phyloP scores from a whole-genome alignment of 371 early-diverging fungal species.

The Lichtheimia ramosa region DNA sequence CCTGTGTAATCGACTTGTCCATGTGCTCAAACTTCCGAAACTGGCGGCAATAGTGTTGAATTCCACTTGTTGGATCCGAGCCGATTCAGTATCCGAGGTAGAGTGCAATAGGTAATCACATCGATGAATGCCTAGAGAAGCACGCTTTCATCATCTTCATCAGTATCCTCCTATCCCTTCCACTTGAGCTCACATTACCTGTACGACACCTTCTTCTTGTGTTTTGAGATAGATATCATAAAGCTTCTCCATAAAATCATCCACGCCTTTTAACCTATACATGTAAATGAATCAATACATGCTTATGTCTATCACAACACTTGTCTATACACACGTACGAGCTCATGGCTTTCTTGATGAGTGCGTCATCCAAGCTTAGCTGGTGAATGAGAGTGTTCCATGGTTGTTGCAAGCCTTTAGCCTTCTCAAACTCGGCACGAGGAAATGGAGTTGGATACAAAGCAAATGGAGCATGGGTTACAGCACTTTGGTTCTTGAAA shows the following conservation, averaged over 20 bases:
- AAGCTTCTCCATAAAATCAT: slow-evolving; percentile 79
- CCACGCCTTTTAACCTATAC: slow-evolving; percentile 73
- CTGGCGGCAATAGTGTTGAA: slow-evolving; percentile 95
- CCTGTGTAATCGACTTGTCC: slow-evolving; percentile 81
- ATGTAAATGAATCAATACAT: neutral
- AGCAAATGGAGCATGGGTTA: slow-evolving; percentile 84
- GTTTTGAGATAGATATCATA: slow-evolving; percentile 78
- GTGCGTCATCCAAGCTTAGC: slow-evolving; percentile 74
- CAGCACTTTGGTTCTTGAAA: slow-evolving; percentile 40
- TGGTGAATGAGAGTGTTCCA: slow-evolving; percentile 83
- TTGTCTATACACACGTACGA: slow-evolving; percentile 38
- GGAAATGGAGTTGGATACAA: slow-evolving; percentile 91
- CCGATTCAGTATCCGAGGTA: slow-evolving; percentile 39
- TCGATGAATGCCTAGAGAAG: slow-evolving; percentile 84
- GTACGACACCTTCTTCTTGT: slow-evolving; percentile 58
- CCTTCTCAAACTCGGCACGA: slow-evolving; percentile 69
- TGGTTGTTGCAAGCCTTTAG: slow-evolving; percentile 74
- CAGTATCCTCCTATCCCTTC: neutral
- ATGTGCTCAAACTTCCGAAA: slow-evolving; percentile 82
- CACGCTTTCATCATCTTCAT: slow-evolving; percentile 38
- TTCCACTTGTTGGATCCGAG: slow-evolving; percentile 89
- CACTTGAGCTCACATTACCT: slow-evolving; percentile 39
- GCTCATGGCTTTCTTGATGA: slow-evolving; percentile 74
- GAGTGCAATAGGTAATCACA: slow-evolving; percentile 94
- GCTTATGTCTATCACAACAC: neutral